Base-by-base conservation (phyloP, 2,329 filamentous ascomycete genomes). In the Cytospora piceicola region DNA sequence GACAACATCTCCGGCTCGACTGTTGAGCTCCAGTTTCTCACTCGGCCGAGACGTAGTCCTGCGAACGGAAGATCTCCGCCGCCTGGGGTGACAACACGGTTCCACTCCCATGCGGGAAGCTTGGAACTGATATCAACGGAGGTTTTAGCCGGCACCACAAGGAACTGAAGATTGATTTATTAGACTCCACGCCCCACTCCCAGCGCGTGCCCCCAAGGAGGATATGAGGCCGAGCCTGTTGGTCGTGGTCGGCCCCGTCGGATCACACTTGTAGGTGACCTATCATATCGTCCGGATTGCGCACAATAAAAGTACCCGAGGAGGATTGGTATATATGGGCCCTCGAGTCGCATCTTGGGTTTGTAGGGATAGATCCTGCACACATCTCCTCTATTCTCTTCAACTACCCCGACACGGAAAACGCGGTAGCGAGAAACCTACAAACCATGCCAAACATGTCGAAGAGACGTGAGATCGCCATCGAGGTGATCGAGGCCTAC, bases 401-500 rank as follows among this genome's bases (percentile, higher is more conserved):
- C 22, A 24, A 49, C 46, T 14, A 14, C 46, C 9, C 17, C 11
- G n/a, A 49, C 11, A 20, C n/a, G 46, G 20, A 5, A 12, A 22
- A 24, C n/a, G 22, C n/a, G 17, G 11, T 49, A 49, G 7, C 14
- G 14, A 54, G 27, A 32, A n/a, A 30, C 14, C 15, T 17, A 32
- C 1, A 32, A 54, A 56, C 6, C 60, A 62, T 56, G 52, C 20
- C 60, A 32, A 53, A 56, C 3, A 15, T n/a, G 12, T 56, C 60
- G 27, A 46, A 30, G 6, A 56, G 63, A 46, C 36, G 49, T n/a
- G 49, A 64, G 27, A 29, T 49, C 36, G 63, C 63, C 63, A 60
- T 59, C 34, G 36, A 59, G 36, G 57, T 60, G 36, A 60, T 64
- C 32, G 57, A 60, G n/a, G n/a, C 63, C 1, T 64, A 55, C 51